Conservation (phyloP, 805 yeast genomes). For the Yarrowia sp. region DNA sequence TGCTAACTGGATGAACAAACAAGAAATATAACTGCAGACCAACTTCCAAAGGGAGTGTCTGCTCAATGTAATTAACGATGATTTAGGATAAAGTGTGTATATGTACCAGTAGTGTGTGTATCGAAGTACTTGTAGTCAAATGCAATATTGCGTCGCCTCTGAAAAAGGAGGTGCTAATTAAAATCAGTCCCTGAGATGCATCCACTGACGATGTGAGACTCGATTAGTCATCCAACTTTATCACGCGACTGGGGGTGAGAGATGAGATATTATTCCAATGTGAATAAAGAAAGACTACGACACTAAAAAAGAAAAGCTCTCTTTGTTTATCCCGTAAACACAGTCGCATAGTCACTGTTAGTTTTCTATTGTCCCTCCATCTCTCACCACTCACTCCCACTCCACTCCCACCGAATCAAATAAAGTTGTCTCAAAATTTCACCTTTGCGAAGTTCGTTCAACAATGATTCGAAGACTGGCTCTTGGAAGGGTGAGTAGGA, state of each 20-base stretch:
- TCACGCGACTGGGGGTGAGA: neutral
- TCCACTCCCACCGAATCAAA: neutral
- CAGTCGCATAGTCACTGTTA: too few species aligned
- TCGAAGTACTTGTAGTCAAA: too few species aligned
- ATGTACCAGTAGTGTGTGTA: too few species aligned
- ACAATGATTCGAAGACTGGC: conserved; percentile 40
- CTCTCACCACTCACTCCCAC: neutral
- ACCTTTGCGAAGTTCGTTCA: conserved; percentile 11
- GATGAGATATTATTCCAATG: too few species aligned
- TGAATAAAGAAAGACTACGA: too few species aligned
- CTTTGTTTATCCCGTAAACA: too few species aligned
- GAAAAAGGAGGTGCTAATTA: too few species aligned
- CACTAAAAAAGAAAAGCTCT: too few species aligned
- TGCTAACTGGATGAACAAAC: conserved; percentile 16
- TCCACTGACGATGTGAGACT: neutral
- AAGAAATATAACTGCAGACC: neutral
- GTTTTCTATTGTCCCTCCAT: neutral
- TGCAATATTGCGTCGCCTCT: too few species aligned
- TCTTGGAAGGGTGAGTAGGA: conserved; percentile 36
- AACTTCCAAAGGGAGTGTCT: too few species aligned
- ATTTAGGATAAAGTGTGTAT: neutral
- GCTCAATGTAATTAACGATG: conserved; percentile 18
- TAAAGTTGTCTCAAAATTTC: conserved; percentile 37
- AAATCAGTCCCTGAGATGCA: too few species aligned
- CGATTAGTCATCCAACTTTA: conserved; percentile 5